Conservation (phyloP, 768 basidiomycete genomes). For the Coprinopsis cinerea region DNA sequence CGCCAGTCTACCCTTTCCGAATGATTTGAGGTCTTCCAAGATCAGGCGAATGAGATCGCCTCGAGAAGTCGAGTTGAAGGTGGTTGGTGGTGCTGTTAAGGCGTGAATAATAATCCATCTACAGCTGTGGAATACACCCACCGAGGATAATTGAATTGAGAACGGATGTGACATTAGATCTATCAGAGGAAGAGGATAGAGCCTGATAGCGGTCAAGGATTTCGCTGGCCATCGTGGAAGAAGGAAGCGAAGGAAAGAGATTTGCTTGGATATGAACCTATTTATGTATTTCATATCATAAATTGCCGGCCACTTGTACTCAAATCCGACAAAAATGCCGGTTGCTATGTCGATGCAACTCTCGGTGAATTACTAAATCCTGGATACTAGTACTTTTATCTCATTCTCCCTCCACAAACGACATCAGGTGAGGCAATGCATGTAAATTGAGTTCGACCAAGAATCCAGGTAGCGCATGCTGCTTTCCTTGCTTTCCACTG, state of each 20-base stretch:
- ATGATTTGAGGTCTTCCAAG: conserved; percentile 51
- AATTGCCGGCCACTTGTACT: background rate
- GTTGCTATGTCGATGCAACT: conserved; percentile 12
- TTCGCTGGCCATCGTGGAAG: conserved; percentile 35
- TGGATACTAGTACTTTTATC: too few relatives aligned
- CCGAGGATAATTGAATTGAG: conserved; percentile 49
- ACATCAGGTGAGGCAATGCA: too few relatives aligned
- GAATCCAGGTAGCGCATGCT: too few relatives aligned
- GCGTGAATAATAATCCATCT: conserved; percentile 1
- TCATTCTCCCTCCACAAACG: too few relatives aligned
- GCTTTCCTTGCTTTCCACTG: too few relatives aligned
- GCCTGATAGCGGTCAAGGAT: conserved; percentile 40
- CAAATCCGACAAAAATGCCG: background rate
- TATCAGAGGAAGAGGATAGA: conserved; percentile 41
- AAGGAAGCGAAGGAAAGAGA: conserved; percentile 1
- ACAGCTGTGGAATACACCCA: conserved; percentile 19
- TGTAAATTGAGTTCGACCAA: too few relatives aligned
- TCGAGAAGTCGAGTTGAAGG: conserved; percentile 43
- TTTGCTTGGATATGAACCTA: background rate
- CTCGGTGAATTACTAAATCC: background rate
- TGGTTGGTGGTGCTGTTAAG: conserved; percentile 45
- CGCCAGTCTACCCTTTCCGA: conserved; percentile 42
- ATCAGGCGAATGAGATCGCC: conserved; percentile 51
- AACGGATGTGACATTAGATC: conserved; percentile 38
- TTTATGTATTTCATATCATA: background rate